Evolutionary conservation across 495 filamentous ascomycete genomes (phyloP), one percentile per base, ranked within the genome.

Genomic region (Thermochaetoides thermophila): DNA sequence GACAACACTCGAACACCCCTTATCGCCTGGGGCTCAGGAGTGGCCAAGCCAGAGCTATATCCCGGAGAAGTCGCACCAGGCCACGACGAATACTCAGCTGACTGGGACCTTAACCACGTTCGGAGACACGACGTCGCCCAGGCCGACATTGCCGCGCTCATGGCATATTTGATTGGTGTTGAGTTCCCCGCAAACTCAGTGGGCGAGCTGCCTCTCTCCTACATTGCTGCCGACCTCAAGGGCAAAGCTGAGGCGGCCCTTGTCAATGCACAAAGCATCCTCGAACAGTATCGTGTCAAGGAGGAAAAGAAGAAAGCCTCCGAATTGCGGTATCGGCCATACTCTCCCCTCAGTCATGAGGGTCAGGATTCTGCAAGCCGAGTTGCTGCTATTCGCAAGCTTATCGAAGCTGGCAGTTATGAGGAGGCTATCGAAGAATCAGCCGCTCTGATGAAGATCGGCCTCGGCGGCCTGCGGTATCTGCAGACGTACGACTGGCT

Each of bases 251-350:
- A 82, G 55, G 91, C 85, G 5, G 73, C 81, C 13, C 64, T 89
- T 23, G 79, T 81, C 6, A 99, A 99, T 45, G 79, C 86, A 1
- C 74, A 70, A 39, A 75, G 74, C n/a, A 84, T 99, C 27, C 55
- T 96, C 13, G 91, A 99, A 47, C 94, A 95, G 79, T 99, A 99
- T 52, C 74, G 68, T 9, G 81, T 99, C 34, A 99, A 99, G 54
- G 89, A 99, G 50, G 73, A 76, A 38, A 69, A 78, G 44, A 96
- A 96, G 52, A 74, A 73, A 44, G 56, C 66, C 3, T 76, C 70
- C 0, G 72, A 84, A 48, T 48, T 99, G 22, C 66, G 74, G 34
- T 99, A 85, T 50, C 69, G 60, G 26, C 81, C 85, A 2, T 96
- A 73, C 48, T 49, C 50, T 26, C 57, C 68, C 3, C 50, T 76